These are phyloP conservation scores for Pittosporum tobira DNA, from an alignment of 129 eudicot species.

Conservation along the genomic window DNA sequence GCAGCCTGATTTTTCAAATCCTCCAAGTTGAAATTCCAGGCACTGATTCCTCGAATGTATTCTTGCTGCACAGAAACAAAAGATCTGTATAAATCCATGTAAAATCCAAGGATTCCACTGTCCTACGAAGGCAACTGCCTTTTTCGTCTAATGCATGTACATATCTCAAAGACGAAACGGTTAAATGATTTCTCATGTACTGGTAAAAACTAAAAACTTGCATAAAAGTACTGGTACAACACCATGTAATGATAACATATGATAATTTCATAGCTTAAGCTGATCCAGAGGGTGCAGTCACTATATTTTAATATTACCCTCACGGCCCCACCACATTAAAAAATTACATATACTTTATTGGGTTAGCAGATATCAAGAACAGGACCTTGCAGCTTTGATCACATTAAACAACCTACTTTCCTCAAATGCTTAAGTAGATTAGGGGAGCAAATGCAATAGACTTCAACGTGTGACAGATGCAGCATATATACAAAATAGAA, in stretches of 20 bases:
- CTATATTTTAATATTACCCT: too few relatives aligned
- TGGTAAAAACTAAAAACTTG: too few relatives aligned
- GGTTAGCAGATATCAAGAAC: neutral
- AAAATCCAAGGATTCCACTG: neutral
- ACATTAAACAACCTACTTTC: neutral
- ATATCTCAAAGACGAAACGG: neutral
- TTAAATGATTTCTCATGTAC: neutral
- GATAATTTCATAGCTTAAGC: too few relatives aligned
- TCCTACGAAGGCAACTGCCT: neutral
- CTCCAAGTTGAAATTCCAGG: slow-evolving; percentile 97
- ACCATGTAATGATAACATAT: too few relatives aligned
- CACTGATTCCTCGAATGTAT: slow-evolving; percentile 92
- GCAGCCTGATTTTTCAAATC: slow-evolving; percentile 97
- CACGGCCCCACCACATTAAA: too few relatives aligned
- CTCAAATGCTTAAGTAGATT: neutral
- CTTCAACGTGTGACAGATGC: neutral
- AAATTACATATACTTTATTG: too few relatives aligned
- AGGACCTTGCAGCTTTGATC: neutral
- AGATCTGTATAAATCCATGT: slow-evolving; percentile 7
- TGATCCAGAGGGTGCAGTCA: too few relatives aligned
- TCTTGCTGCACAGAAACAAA: slow-evolving; percentile 63
- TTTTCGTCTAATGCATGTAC: neutral
- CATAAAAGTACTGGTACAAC: too few relatives aligned
- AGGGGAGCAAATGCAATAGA: neutral
- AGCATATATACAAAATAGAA: neutral